Evolutionary conservation across 2,329 filamentous ascomycete genomes (phyloP).

Genomic region (Colletotrichum lentis): DNA sequence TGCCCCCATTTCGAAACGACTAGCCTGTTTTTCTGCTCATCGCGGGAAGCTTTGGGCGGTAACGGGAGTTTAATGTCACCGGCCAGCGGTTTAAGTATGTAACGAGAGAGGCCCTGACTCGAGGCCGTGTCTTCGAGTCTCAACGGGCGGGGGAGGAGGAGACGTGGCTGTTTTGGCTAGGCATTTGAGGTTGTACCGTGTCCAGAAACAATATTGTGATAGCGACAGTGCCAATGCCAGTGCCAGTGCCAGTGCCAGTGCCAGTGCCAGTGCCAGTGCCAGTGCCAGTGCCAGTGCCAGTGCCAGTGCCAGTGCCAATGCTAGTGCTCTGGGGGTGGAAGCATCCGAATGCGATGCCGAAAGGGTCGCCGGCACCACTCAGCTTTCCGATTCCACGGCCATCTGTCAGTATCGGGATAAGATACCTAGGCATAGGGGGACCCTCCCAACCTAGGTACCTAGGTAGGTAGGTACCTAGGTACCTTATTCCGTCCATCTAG

Average conservation of each 20-base stretch:
- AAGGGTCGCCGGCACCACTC: constrained; percentile 10
- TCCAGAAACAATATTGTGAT: neutral
- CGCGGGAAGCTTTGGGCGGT: constrained; percentile 9
- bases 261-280: too few relatives aligned
- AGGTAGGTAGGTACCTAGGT: too few relatives aligned
- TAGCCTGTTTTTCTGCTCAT: neutral
- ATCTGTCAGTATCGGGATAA: neutral
- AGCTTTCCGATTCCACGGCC: neutral
- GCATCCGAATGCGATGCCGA: constrained; percentile 31
- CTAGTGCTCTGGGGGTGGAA: neutral
- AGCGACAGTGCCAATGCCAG: neutral
- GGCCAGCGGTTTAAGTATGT: neutral
- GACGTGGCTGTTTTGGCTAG: constrained; percentile 10
- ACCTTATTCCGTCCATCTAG: neutral
- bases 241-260: too few relatives aligned
- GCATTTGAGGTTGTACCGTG: neutral
- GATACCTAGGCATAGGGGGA: too few relatives aligned
- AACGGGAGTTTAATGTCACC: constrained; percentile 6
- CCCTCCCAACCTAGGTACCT: too few relatives aligned
- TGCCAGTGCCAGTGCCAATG: too few relatives aligned
- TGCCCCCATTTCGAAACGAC: constrained; percentile 28
- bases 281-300: too few relatives aligned
- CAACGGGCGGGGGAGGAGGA: constrained; percentile 24
- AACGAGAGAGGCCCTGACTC: constrained; percentile 23
- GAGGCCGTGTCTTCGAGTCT: constrained; percentile 11